Percentiles rank a stretch among this genome's conserved stretches.
Conservation (phyloP, 1,284 basidiomycete species). For the Gymnopus androsaceus region DNA sequence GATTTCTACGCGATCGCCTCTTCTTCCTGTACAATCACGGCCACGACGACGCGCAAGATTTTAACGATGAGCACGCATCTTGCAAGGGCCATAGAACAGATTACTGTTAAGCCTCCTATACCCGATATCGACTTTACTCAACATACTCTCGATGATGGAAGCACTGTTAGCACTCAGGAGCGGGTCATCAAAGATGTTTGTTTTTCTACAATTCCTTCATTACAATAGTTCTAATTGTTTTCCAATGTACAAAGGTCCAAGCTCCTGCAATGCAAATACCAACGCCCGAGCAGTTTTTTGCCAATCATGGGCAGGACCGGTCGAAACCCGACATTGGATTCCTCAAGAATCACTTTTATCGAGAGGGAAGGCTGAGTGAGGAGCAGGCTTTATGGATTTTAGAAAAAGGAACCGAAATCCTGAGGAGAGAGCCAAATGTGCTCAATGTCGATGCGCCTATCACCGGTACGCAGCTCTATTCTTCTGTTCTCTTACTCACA, state of each 20-base stretch:
- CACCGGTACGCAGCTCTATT: constrained; percentile 60
- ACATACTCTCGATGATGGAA: constrained; percentile 88
- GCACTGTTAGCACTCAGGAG: constrained; percentile 82
- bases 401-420: constrained; percentile 74
- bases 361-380: constrained; percentile 90
- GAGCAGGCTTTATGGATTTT: constrained; percentile 90
- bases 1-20: constrained; percentile 5
- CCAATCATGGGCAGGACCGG: constrained; percentile 66
- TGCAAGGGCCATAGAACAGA: constrained; percentile 74
- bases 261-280: constrained; percentile 92
- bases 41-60: constrained; percentile 8
- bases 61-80: constrained; percentile 58
- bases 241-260: constrained; percentile 67
- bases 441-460: constrained; percentile 90
- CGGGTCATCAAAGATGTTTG: constrained; percentile 82
- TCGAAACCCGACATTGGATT: constrained; percentile 95
- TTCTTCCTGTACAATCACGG: background rate
- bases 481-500: constrained; percentile 1
- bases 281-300: constrained; percentile 93
- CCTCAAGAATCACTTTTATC: constrained; percentile 98
- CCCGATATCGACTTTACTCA: constrained; percentile 86
- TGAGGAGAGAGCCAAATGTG: constrained; percentile 64
- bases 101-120: constrained; percentile 62
- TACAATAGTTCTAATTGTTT: background rate
- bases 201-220: constrained; percentile 13